Base-by-base conservation (phyloP, 306 rosid species). In the Benincasa hispida region DNA sequence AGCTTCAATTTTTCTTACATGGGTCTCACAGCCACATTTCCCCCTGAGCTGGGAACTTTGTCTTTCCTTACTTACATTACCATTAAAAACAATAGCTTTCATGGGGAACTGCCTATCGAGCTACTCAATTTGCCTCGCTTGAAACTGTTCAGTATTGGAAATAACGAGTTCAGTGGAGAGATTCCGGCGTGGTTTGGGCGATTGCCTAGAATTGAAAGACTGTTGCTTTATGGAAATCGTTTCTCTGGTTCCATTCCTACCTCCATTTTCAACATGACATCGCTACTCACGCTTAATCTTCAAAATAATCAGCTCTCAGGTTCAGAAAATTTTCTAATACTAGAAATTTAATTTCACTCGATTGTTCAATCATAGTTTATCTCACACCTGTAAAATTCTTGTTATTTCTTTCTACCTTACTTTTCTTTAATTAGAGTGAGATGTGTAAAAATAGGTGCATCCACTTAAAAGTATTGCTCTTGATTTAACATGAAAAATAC, bases 1-100 rank as follows among this genome's bases (percentile, higher is more conserved):
- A 28, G 14, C 41, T 72, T 81, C 14, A 69, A 72, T 12, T 77
- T 77, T 56, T 70, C 84, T 12, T 22, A 13, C 35, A 70, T 81
- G 74, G 68, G 35, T 25, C 74, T 81, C 18, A 25, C 35, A 0
- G 80, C 51, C n/a, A 48, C 75, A 3, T 57, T 81, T 50, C 84
- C 84, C 8, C 74, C 81, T 10, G 21, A 50, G 3, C 2, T 81
- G 4, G 78, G 84, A 30, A 70, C 60, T 72, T 58, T 81, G 13
- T 77, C 78, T 22, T 81, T 81, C 19, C 80, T 81, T 22, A 25
- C 63, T 45, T 27, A 19, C 5, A 12, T 70, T 47, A 15, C 55
- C 48, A 68, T 81, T 8, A 22, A 8, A 35, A 81, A 76, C 32
- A 81, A 81, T 22, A 77, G 81, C 1, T 81, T 81, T 5, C 77